Evolutionary conservation across 495 filamentous ascomycete species (phyloP).

Genomic region (Echria macrotheca): DNA sequence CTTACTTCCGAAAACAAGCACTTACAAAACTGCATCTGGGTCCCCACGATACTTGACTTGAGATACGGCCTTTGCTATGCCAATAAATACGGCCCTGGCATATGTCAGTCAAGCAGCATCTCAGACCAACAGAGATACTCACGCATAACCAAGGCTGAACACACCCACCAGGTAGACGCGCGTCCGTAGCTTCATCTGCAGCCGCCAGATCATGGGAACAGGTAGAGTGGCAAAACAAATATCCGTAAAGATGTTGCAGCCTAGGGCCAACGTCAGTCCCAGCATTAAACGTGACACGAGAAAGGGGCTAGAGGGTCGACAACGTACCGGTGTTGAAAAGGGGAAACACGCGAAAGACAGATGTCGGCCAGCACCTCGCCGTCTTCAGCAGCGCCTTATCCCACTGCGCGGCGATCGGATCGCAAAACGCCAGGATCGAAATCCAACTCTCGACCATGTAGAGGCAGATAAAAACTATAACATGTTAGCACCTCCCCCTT

Average conservation of each 20-base stretch:
- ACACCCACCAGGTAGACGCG: neutral
- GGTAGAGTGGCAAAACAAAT: neutral
- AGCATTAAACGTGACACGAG: too few relatives aligned
- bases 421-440: neutral
- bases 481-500: too few relatives aligned
- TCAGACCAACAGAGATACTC: too few relatives aligned
- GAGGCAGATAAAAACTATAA: neutral
- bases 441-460: neutral
- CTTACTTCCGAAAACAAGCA: too few relatives aligned
- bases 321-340: neutral
- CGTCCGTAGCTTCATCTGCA: slow-evolving; percentile 2
- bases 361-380: neutral
- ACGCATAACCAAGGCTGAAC: neutral
- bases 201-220: slow-evolving; percentile 3
- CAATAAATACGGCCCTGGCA: neutral
- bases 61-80: neutral
- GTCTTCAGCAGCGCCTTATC: neutral
- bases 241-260: slow-evolving; percentile 5
- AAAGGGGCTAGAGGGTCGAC: too few relatives aligned
- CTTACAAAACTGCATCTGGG: neutral
- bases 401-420: neutral
- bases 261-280: too few relatives aligned
- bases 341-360: neutral
- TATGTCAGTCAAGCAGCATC: too few relatives aligned
- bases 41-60: neutral